These are phyloP conservation scores for Pichia rugopelliculosa DNA, from an alignment of 805 yeast species.

Conservation along the genomic window DNA sequence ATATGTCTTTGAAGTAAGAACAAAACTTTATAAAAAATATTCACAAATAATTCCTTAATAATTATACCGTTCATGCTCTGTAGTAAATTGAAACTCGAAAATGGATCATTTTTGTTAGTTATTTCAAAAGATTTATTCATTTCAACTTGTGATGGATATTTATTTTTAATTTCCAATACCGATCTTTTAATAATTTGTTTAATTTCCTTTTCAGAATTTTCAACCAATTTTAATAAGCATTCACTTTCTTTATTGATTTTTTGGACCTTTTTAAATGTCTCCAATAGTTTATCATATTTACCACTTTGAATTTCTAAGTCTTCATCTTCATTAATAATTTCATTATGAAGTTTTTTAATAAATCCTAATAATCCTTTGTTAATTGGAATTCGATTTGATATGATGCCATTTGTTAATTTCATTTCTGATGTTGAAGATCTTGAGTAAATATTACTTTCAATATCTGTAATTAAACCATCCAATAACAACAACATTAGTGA, in stretches of 20 bases:
- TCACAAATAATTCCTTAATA: constrained; percentile 62
- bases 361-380: constrained; percentile 10
- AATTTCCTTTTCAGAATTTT: constrained; percentile 53
- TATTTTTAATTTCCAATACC: constrained; percentile 55
- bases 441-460: constrained; percentile 44
- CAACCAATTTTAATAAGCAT: constrained; percentile 46
- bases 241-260: constrained; percentile 55
- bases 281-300: constrained; percentile 17
- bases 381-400: constrained; percentile 2
- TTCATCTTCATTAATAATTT: constrained; percentile 4
- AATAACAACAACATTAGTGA: constrained; percentile 54
- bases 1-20: constrained; percentile 65
- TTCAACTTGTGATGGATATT: constrained; percentile 34
- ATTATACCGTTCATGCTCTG: constrained; percentile 39
- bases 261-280: constrained; percentile 16
- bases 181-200: constrained; percentile 55
- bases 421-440: constrained; percentile 8
- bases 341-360: constrained; percentile 4
- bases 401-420: background rate
- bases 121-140: constrained; percentile 12
- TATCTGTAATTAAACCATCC: constrained; percentile 69
- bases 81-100: constrained; percentile 23
- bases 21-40: constrained; percentile 56
- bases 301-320: constrained; percentile 13
- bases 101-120: constrained; percentile 23